Evolutionary conservation across 1,284 basidiomycete species (phyloP).

Genomic region (Naganishia cerealis): DNA sequence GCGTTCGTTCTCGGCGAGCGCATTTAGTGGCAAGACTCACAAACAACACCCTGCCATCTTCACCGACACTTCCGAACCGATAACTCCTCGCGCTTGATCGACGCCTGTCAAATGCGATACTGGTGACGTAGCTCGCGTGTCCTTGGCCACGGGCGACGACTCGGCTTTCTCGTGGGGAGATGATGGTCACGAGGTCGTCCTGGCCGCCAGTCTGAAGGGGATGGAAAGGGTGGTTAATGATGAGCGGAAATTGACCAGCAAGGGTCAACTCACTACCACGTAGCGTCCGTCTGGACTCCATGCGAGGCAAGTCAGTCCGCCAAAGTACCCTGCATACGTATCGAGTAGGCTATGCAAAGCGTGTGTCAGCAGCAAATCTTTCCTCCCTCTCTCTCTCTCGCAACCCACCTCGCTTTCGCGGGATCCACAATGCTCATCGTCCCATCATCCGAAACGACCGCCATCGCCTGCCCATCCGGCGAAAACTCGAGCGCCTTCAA

Average conservation of each 20-base stretch:
- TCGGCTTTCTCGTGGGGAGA: slow-evolving; percentile 84
- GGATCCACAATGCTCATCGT: slow-evolving; percentile 83
- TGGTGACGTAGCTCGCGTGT: slow-evolving; percentile 88
- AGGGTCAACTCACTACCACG: slow-evolving; percentile 66
- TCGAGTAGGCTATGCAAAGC: slow-evolving; percentile 54
- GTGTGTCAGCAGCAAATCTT: slow-evolving; percentile 5
- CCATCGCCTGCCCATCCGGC: slow-evolving; percentile 81
- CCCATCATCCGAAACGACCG: slow-evolving; percentile 83
- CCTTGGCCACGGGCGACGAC: slow-evolving; percentile 96
- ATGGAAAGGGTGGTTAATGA: not conserved
- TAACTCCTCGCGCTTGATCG: slow-evolving; percentile 83
- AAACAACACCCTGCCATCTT: slow-evolving; percentile 87
- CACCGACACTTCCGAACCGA: slow-evolving; percentile 86
- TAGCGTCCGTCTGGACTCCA: slow-evolving; percentile 96
- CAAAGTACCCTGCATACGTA: slow-evolving; percentile 89
- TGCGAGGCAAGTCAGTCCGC: slow-evolving; percentile 72
- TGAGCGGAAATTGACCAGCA: not conserved
- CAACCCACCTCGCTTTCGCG: slow-evolving; percentile 71
- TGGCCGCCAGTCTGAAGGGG: slow-evolving; percentile 69
- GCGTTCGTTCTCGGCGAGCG: not conserved
- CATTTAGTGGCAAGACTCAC: slow-evolving; percentile 55
- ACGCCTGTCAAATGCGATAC: slow-evolving; percentile 82
- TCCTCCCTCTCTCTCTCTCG: too few relatives aligned
- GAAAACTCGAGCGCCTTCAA: slow-evolving; percentile 84
- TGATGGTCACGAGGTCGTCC: slow-evolving; percentile 91